A percentile compares a stretch with the other conserved stretches of the same genome.
phyloP scores from a whole-genome alignment of 2,329 filamentous ascomycete genomes.

The Neofusicoccum parvum region DNA sequence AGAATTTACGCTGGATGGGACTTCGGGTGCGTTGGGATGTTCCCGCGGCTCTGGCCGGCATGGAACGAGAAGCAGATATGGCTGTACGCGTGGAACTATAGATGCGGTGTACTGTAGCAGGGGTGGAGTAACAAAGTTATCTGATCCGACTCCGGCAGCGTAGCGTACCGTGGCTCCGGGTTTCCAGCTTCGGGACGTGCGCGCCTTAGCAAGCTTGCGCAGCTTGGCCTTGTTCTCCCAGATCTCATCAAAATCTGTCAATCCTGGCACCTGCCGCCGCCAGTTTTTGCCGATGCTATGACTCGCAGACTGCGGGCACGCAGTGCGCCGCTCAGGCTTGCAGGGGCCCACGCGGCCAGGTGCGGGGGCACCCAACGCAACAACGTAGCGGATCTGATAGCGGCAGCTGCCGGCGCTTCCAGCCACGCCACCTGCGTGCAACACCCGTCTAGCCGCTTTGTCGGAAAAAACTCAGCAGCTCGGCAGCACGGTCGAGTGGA shows the following conservation, averaged over 20 bases:
- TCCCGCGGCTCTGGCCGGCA: too few relatives aligned
- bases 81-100: background rate
- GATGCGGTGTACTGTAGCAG: background rate
- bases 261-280: background rate
- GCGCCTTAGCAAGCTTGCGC: background rate
- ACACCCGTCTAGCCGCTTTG: background rate
- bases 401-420: background rate
- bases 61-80: too few relatives aligned
- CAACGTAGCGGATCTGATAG: conserved; percentile 8
- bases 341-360: background rate
- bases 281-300: too few relatives aligned
- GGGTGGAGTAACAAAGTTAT: background rate
- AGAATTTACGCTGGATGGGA: background rate
- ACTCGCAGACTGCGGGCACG: background rate
- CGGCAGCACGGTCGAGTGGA: background rate
- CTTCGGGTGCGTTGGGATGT: background rate
- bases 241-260: background rate
- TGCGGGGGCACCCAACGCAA: too few relatives aligned
- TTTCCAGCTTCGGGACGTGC: background rate
- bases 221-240: background rate
- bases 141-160: background rate
- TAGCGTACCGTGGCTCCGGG: background rate
- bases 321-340: background rate
- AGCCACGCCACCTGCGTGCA: background rate
- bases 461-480: background rate